Evolutionary conservation across 73 alveolate species (phyloP).

Genomic region (Stentor roeselii): DNA sequence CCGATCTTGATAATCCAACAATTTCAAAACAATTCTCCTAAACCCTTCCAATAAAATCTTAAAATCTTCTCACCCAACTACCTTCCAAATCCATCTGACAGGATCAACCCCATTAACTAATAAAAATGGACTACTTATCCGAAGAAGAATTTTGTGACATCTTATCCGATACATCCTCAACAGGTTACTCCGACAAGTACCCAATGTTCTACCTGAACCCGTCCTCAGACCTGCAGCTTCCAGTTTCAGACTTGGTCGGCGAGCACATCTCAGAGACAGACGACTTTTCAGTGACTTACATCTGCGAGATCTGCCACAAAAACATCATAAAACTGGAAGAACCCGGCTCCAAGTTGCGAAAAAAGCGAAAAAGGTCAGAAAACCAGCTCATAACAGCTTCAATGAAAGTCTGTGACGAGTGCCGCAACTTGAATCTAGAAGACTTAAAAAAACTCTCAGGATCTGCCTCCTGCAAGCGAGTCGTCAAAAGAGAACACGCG

Average conservation of each 20-base stretch:
- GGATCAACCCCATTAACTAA: too few species aligned
- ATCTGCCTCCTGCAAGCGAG: constrained; percentile 5
- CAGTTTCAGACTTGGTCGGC: background rate
- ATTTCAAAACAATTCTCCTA: too few species aligned
- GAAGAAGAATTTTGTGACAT: background rate
- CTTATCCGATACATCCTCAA: background rate
- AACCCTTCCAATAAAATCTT: too few species aligned
- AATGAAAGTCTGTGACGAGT: constrained; percentile 13
- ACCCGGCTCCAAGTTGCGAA: background rate
- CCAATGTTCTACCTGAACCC: background rate
- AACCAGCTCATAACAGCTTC: background rate
- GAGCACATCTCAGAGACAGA: background rate
- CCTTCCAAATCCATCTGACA: too few species aligned
- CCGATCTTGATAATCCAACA: too few species aligned
- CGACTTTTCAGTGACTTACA: background rate
- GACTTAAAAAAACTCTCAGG: background rate
- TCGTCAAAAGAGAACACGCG: constrained; percentile 21
- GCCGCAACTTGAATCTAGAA: background rate
- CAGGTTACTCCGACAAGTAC: background rate
- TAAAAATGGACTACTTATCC: background rate
- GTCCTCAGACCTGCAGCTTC: background rate
- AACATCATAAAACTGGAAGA: constrained; percentile 13
- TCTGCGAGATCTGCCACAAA: constrained; percentile 16
- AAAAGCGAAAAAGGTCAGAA: constrained; percentile 3
- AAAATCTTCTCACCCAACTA: too few species aligned